A percentile compares a stretch with the other conserved stretches of the same genome.
Conservation (phyloP, 352 stramenopile species). For the Stramenopiles sp. region DNA sequence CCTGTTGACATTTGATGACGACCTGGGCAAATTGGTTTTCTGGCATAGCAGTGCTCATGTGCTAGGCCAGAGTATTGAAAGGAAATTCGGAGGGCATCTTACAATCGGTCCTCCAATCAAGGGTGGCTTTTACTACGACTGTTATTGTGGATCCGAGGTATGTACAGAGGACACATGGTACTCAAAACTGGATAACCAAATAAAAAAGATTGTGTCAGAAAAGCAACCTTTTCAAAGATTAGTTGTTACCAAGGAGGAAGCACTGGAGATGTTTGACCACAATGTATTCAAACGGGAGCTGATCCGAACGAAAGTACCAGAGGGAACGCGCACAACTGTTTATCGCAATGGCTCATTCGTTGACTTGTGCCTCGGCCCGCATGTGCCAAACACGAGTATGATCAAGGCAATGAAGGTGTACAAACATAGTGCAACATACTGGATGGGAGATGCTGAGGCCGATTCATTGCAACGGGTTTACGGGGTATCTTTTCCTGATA, state of each 20-base stretch:
- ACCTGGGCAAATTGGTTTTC: slow-evolving; percentile 81
- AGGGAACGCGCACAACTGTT: slow-evolving; percentile 84
- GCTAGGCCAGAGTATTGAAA: slow-evolving; percentile 85
- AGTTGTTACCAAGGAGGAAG: slow-evolving; percentile 93
- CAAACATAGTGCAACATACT: slow-evolving; percentile 81
- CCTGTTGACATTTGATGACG: slow-evolving; percentile 94
- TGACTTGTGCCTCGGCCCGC: slow-evolving; percentile 89
- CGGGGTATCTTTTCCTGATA: slow-evolving; percentile 91
- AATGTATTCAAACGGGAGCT: slow-evolving; percentile 96
- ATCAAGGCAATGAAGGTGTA: slow-evolving; percentile 86
- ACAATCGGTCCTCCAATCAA: slow-evolving; percentile 90
- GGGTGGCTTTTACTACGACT: slow-evolving; percentile 97
- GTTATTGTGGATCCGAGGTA: slow-evolving; percentile 78
- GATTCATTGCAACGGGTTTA: slow-evolving; percentile 90
- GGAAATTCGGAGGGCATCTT: slow-evolving; percentile 81
- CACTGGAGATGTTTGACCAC: slow-evolving; percentile 90
- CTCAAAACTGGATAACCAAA: slow-evolving; percentile 51
- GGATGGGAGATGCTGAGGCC: slow-evolving; percentile 86
- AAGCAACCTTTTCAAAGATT: slow-evolving; percentile 96
- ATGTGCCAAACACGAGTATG: slow-evolving; percentile 82
- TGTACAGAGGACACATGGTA: neutral
- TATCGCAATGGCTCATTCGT: slow-evolving; percentile 94
- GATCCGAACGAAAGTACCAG: slow-evolving; percentile 86
- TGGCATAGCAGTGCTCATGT: slow-evolving; percentile 95
- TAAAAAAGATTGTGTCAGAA: slow-evolving; percentile 72